Conservation (phyloP, 805 yeast genomes). For the Monosporozyma unispora region DNA sequence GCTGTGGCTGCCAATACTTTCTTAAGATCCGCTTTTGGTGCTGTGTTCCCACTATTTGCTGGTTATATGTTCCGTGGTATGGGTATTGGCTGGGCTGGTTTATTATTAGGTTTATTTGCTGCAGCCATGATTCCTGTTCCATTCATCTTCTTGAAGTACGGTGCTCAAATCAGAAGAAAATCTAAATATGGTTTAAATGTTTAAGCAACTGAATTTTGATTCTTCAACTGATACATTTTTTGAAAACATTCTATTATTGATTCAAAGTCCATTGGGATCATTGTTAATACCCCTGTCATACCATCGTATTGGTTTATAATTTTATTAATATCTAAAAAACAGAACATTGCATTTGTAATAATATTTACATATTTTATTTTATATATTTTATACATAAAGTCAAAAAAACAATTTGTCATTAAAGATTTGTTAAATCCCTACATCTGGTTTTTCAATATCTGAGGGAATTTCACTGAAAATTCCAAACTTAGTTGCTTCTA, state of each 20-base stretch:
- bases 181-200: conserved; percentile 46
- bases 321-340: not conserved
- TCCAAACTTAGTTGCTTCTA: too few relatives aligned
- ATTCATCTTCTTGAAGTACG: conserved; percentile 50
- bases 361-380: not conserved
- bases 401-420: not conserved
- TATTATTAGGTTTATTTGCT: conserved; percentile 56
- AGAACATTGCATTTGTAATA: not conserved
- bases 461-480: too few relatives aligned
- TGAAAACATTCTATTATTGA: not conserved
- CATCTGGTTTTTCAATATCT: too few relatives aligned
- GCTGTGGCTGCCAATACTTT: conserved; percentile 69
- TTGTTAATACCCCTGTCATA: not conserved
- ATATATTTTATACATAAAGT: not conserved
- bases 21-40: conserved; percentile 59
- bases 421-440: not conserved
- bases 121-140: conserved; percentile 58
- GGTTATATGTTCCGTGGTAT: conserved; percentile 57
- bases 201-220: not conserved
- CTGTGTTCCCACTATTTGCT: conserved; percentile 66
- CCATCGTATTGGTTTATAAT: not conserved
- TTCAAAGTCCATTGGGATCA: not conserved
- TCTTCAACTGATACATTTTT: not conserved
- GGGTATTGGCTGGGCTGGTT: conserved; percentile 75
- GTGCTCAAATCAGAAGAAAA: conserved; percentile 44